Base-by-base conservation (phyloP, 805 yeast species). In the Metschnikowia cerradonensis region DNA sequence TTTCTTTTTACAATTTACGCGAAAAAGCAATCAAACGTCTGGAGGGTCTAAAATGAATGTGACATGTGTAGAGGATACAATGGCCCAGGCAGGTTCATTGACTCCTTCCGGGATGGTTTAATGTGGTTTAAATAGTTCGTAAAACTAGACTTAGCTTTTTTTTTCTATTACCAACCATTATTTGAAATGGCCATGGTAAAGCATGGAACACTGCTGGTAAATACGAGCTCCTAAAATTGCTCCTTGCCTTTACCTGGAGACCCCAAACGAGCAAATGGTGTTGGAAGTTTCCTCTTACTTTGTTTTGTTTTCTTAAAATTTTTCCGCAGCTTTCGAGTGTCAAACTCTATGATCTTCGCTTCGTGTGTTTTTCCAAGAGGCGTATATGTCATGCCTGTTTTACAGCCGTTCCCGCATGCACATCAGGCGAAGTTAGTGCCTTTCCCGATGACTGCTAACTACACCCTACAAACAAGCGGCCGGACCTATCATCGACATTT, bases 21-120 rank as follows among this genome's bases (percentile, higher is more conserved):
- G 45, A 42, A 42, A 42, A 42, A 42, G 45, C 45, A 42, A 42
- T 42, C 20, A 42, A 42, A 20, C 38, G 11, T 42, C 20, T 42
- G 38, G 38, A 42, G 43, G 22, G n/a, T 15, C 43, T 15, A 22
- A 30, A 22, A 33, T 11, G 10, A 15, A 32, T 31, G 30, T 31
- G 17, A 7, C 38, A 14, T 20, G 6, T 20, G 31, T 32, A 22
- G 17, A 33, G 32, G 15, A 33, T 7, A 5, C 7, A 7, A 33
- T n/a, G 32, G 45, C 37, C 30, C 6, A 20, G 31, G 3, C 45
- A 7, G 19, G 26, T n/a, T n/a, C 14, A n/a, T n/a, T 13, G 5
- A 20, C 30, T 15, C 38, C 38, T 35, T 35, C 38, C 17, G 38
- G 20, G 10, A 17, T n/a, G 19, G 38, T 10, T 35, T 8, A 35